phyloP scores from a whole-genome alignment of 164 flowering plant genomes.

The Annona squamosa region DNA sequence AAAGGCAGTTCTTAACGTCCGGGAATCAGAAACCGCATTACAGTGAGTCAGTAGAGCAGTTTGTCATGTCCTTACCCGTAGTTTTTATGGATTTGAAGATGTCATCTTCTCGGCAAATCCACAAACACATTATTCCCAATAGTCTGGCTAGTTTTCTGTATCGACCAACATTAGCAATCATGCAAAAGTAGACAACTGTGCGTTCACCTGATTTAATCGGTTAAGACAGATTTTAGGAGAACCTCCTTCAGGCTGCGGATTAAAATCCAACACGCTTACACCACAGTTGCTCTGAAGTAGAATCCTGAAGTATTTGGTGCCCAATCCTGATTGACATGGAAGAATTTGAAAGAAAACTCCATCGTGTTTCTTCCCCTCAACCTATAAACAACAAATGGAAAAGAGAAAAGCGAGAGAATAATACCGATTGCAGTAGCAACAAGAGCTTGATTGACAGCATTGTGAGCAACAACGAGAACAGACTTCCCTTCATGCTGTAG shows the following conservation, averaged over 20 bases:
- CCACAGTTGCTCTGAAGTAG: slow-evolving; percentile 97
- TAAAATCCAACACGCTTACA: slow-evolving; percentile 84
- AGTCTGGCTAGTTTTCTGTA: neutral
- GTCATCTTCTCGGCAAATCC: too few relatives aligned
- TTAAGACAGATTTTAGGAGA: slow-evolving; percentile 73
- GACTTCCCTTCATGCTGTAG: slow-evolving; percentile 70
- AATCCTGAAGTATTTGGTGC: slow-evolving; percentile 77
- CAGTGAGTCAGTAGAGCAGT: too few relatives aligned
- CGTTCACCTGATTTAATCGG: slow-evolving; percentile 79
- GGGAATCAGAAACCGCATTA: too few relatives aligned
- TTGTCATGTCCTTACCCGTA: too few relatives aligned
- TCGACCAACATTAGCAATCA: neutral
- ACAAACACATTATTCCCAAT: neutral
- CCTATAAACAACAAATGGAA: neutral
- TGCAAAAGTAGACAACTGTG: neutral
- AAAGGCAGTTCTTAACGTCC: too few relatives aligned
- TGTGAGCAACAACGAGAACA: slow-evolving; percentile 92
- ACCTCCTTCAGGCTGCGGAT: slow-evolving; percentile 53
- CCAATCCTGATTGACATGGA: slow-evolving; percentile 45
- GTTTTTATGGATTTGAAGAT: too few relatives aligned
- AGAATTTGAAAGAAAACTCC: neutral
- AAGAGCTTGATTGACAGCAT: slow-evolving; percentile 98
- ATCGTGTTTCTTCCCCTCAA: neutral
- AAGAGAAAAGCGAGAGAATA: neutral
- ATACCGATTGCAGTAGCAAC: slow-evolving; percentile 90